These are phyloP conservation scores for Komagataella pastoris DNA, from an alignment of 805 yeast species.

Conservation along the genomic window DNA sequence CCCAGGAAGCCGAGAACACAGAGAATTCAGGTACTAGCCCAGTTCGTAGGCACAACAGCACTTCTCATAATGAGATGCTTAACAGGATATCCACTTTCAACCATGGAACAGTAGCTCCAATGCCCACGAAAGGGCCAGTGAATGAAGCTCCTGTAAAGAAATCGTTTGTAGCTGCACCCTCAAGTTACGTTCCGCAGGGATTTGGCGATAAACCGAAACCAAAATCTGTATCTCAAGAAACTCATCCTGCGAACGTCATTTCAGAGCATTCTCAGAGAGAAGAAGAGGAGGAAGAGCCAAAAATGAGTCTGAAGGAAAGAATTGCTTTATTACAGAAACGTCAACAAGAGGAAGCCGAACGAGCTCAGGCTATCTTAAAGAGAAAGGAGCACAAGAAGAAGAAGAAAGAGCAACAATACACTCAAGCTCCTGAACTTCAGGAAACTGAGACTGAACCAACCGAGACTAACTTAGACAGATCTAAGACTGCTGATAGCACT, in stretches of 20 bases:
- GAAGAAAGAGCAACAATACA: neutral
- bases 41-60: neutral
- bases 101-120: constrained; percentile 22
- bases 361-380: constrained; percentile 1
- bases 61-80: neutral
- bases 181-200: constrained; percentile 42
- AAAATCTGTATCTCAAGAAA: constrained; percentile 1
- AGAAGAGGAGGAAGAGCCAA: constrained; percentile 50
- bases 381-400: constrained; percentile 3
- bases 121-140: constrained; percentile 15
- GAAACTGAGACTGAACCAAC: neutral
- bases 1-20: neutral
- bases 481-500: neutral
- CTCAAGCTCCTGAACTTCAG: neutral
- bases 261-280: constrained; percentile 14
- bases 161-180: constrained; percentile 38
- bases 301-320: constrained; percentile 74
- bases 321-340: constrained; percentile 21
- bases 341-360: constrained; percentile 3
- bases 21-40: neutral
- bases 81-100: constrained; percentile 39
- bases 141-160: constrained; percentile 39
- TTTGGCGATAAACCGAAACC: constrained; percentile 7
- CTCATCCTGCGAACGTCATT: constrained; percentile 8
- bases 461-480: neutral